Evolutionary conservation across 75 land plant genomes (phyloP).

Genomic region (Picea sitchensis): DNA sequence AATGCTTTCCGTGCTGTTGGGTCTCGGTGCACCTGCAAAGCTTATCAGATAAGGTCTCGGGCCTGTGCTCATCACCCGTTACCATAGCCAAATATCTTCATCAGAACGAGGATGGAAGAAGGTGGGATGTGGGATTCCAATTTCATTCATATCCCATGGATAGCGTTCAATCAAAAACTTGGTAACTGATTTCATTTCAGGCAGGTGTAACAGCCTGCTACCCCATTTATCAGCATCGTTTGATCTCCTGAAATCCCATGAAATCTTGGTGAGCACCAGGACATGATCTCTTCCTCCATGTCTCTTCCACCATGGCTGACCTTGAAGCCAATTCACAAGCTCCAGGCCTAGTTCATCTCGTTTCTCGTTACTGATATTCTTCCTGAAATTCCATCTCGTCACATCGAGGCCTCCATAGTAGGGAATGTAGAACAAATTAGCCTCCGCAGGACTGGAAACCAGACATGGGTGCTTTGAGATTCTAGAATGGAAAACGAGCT

Average conservation of each 20-base stretch:
- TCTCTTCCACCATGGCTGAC: constrained; percentile 34
- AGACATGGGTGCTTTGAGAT: constrained; percentile 58
- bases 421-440: constrained; percentile 68
- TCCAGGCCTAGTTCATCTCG: constrained; percentile 47
- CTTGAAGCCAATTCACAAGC: constrained; percentile 53
- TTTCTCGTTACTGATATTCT: constrained; percentile 33
- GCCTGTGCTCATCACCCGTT: constrained; percentile 12
- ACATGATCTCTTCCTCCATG: constrained; percentile 53
- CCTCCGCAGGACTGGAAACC: constrained; percentile 27
- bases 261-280: constrained; percentile 64
- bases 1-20: too few species aligned
- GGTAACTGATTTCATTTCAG: constrained; percentile 45
- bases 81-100: constrained; percentile 49
- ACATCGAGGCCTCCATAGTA: constrained; percentile 72
- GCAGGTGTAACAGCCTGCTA: constrained; percentile 37
- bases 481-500: constrained; percentile 61
- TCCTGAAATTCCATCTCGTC: constrained; percentile 64
- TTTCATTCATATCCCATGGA: constrained; percentile 68
- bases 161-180: constrained; percentile 74
- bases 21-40: too few species aligned
- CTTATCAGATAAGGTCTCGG: too few species aligned
- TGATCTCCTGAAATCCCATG: constrained; percentile 65
- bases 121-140: constrained; percentile 74
- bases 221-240: constrained; percentile 35
- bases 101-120: constrained; percentile 66